Base-by-base conservation (phyloP, 1,139 yeast genomes). In the Saccharomycopsis crataegensis region DNA sequence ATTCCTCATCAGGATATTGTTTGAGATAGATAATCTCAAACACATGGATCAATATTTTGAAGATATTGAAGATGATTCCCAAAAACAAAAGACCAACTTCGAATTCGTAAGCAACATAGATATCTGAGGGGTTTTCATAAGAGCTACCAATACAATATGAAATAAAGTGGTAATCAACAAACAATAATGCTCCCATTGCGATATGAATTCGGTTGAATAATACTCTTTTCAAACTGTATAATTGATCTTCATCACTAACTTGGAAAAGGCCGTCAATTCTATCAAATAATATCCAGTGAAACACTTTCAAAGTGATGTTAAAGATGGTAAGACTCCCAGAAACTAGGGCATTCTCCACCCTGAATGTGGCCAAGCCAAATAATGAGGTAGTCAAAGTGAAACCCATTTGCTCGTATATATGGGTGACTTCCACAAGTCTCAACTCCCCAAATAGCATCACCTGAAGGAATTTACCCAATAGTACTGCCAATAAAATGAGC, bases 341-440 rank as follows among this genome's bases (percentile, higher is more conserved):
- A 9, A 81, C 67, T 40, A 83, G 68, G 31, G 84, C 65, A 58
- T 79, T 79, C 57, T 78, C 77, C 58, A 80, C 86, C 42, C 74
- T 68, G 71, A 80, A 79, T 63, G 77, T 77, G 2, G 90, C 79
- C 53, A 86, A 71, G 46, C 86, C 80, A 66, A 88, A 73, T 49
- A 88, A 68, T 48, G 86, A 73, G 61, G 80, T 85, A 48, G 88
- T 73, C 17, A 87, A 68, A 0, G 95, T 86, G 58, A 81, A 75
- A 70, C 86, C 78, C 11, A 82, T 70, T 53, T 80, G 70, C 61
- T 88, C 95, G 58, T 83, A 76, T 28, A 91, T 71, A 64, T 86
- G 90, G 61, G 91, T 96, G 49, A 78, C 70, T 65, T 93, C 99
- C 48, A 87, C 74, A 36, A 82, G 70, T 53, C 96, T 72, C 53